Conservation (phyloP, 352 stramenopile species). For the Nothophytophthora sp. region DNA sequence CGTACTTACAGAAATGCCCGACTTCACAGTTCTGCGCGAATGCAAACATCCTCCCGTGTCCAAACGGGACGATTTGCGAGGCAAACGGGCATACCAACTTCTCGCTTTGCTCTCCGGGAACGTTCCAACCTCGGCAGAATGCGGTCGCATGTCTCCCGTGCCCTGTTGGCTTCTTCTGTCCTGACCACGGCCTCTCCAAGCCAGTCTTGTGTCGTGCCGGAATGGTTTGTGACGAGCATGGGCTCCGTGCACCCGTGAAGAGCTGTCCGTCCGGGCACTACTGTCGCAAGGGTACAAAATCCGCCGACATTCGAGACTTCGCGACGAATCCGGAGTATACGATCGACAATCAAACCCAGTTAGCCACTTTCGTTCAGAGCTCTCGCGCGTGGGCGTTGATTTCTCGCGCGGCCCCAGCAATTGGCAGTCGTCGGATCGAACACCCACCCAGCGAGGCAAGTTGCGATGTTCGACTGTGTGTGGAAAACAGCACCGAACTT, state of each 20-base stretch:
- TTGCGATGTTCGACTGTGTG: slow-evolving; percentile 55
- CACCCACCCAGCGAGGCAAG: slow-evolving; percentile 52
- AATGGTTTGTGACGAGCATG: slow-evolving; percentile 92
- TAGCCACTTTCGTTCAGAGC: slow-evolving; percentile 55
- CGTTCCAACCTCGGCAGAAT: slow-evolving; percentile 91
- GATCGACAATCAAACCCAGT: slow-evolving; percentile 65
- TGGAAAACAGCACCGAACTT: slow-evolving; percentile 40
- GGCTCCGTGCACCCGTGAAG: slow-evolving; percentile 74
- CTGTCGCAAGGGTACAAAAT: slow-evolving; percentile 94
- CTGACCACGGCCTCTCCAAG: slow-evolving; percentile 88
- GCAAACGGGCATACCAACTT: slow-evolving; percentile 81
- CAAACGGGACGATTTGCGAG: slow-evolving; percentile 89
- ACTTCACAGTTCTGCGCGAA: slow-evolving; percentile 59
- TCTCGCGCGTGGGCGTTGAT: slow-evolving; percentile 52
- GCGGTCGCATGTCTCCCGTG: slow-evolving; percentile 89
- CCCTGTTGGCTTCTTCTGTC: slow-evolving; percentile 95
- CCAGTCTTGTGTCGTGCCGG: slow-evolving; percentile 92
- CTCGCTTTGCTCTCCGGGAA: slow-evolving; percentile 91
- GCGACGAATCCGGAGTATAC: slow-evolving; percentile 52
- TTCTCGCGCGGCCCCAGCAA: slow-evolving; percentile 45
- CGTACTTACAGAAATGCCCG: slow-evolving; percentile 72
- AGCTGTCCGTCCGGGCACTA: slow-evolving; percentile 93
- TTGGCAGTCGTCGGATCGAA: slow-evolving; percentile 59
- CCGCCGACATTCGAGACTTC: slow-evolving; percentile 64
- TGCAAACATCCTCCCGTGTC: slow-evolving; percentile 64